Evolutionary conservation across 1,284 basidiomycete species (phyloP), one percentile per base, ranked within the genome.

Genomic region (Cronartium ribicola): DNA sequence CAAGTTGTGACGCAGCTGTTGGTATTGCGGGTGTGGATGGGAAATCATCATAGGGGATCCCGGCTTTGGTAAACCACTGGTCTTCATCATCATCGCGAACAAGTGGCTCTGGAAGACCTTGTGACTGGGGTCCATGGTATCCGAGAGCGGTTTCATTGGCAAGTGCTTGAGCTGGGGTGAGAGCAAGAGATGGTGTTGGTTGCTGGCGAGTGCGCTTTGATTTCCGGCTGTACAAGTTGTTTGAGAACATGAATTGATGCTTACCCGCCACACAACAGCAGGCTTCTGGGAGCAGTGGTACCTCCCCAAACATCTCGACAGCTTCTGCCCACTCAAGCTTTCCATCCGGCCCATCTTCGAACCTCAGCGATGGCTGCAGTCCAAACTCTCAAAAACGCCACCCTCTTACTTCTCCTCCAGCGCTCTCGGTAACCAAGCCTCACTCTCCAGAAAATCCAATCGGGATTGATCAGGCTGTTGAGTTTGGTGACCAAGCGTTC

Each of bases 251-350:
- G 13, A 66, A 62, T 22, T 64, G 66, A 61, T 51, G 44, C 14
- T 66, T 73, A 13, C 43, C 48, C 20, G 66, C 60, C 8, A 39
- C 43, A 22, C 70, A 65, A 40, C 46, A 59, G 17, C 63, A 66
- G 41, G 63, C 67, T 2, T 57, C 51, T 20, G 29, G 51, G 3
- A n/a, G 20, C n/a, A 20, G 20, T 20, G 51, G 51, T 20, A 57
- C 29, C 2, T 57, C 51, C 20, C 51, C 51, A 57, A 57, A 57
- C 13, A 10, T n/a, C 8, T 29, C 51, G 51, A 57, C 20, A n/a
- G 51, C 20, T 17, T 17, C 48, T 51, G 17, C 17, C 6, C n/a
- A n/a, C n/a, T n/a, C n/a, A n/a, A n/a, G n/a, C n/a, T n/a, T n/a
- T n/a, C n/a, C n/a, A n/a, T n/a, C n/a, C n/a, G 17, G 17, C 22